Evolutionary conservation across 1,284 basidiomycete genomes (phyloP).

Genomic region (Leucoagaricus sp.): DNA sequence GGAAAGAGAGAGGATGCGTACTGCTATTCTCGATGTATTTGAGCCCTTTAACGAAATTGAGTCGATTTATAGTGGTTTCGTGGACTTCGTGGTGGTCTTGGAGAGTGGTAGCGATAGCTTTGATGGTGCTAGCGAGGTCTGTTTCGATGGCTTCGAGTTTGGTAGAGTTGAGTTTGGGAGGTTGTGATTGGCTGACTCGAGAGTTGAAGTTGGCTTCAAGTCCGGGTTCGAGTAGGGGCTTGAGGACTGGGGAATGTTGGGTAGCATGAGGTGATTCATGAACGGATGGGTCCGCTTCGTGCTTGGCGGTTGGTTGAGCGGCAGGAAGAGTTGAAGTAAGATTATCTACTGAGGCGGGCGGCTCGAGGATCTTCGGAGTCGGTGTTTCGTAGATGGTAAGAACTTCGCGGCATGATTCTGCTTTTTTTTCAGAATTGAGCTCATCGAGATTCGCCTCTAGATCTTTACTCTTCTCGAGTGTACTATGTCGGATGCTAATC

Average conservation of each 20-base stretch:
- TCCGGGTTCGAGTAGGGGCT: neutral
- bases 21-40: constrained; percentile 6
- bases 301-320: too few species aligned
- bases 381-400: neutral
- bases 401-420: neutral
- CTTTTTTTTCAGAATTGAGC: neutral
- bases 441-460: constrained; percentile 6
- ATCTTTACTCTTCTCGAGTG: neutral
- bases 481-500: neutral
- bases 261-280: too few species aligned
- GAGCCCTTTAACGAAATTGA: constrained; percentile 6
- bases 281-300: too few species aligned
- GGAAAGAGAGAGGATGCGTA: neutral
- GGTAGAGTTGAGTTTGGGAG: neutral
- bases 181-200: too few species aligned
- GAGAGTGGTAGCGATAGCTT: neutral
- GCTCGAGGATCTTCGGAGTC: too few species aligned
- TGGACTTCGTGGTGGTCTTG: neutral
- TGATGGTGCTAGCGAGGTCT: neutral
- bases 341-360: too few species aligned
- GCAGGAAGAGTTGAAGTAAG: too few species aligned
- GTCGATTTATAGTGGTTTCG: neutral
- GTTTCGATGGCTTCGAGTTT: neutral
- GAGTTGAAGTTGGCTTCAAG: too few species aligned
- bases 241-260: neutral